Percentiles rank a stretch among this genome's conserved stretches.
Evolutionary conservation across 768 basidiomycete genomes (phyloP).

Genomic region (Cubamyces lactineus): DNA sequence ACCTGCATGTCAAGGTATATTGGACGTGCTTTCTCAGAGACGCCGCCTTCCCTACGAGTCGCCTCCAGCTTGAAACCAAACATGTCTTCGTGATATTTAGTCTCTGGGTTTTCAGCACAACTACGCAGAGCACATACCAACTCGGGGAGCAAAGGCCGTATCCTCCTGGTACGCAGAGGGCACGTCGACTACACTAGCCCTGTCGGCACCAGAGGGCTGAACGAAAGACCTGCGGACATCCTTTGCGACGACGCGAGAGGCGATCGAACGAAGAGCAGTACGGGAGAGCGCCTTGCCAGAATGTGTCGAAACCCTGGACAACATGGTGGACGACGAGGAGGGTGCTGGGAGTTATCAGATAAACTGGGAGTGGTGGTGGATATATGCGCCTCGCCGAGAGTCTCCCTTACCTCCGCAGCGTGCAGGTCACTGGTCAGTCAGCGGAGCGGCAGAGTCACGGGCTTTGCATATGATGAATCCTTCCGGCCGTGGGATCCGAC

Average conservation of each 20-base stretch:
- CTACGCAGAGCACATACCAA: slow-evolving; percentile 49
- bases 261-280: slow-evolving; percentile 27
- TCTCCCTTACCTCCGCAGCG: neutral
- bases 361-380: slow-evolving; percentile 16
- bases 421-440: slow-evolving; percentile 3
- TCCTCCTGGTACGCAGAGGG: slow-evolving; percentile 76
- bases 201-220: slow-evolving; percentile 80
- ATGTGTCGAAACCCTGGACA: slow-evolving; percentile 33
- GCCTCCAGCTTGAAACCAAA: slow-evolving; percentile 83
- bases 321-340: slow-evolving; percentile 32
- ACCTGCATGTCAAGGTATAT: slow-evolving; percentile 99
- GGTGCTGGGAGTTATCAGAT: slow-evolving; percentile 33
- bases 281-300: slow-evolving; percentile 31
- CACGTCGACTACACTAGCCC: slow-evolving; percentile 81
- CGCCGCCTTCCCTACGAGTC: slow-evolving; percentile 58
- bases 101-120: neutral
- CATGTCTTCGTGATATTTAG: slow-evolving; percentile 63
- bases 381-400: neutral
- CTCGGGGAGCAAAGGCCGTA: slow-evolving; percentile 66
- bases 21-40: slow-evolving; percentile 71
- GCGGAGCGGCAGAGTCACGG: slow-evolving; percentile 16
- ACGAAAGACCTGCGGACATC: slow-evolving; percentile 62
- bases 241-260: slow-evolving; percentile 15
- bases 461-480: slow-evolving; percentile 4
- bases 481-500: slow-evolving; percentile 2